phyloP scores from a whole-genome alignment of 768 basidiomycete species.

The Mrakia frigida region DNA sequence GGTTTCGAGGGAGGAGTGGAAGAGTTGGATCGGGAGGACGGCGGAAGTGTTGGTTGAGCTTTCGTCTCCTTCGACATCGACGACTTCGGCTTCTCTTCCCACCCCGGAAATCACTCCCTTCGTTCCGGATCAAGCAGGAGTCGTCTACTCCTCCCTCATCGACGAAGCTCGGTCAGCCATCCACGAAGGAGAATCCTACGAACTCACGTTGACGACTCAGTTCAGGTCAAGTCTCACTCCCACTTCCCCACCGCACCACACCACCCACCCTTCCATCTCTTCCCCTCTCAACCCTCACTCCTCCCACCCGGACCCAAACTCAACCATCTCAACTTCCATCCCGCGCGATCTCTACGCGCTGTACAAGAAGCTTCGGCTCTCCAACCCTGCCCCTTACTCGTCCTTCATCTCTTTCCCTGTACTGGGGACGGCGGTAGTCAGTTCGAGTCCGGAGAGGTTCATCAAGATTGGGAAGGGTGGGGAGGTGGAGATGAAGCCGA shows the following conservation, averaged over 20 bases:
- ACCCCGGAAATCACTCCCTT: constrained; percentile 8
- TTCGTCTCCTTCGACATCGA: background rate
- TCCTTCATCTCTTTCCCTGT: constrained; percentile 53
- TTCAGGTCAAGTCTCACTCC: constrained; percentile 41
- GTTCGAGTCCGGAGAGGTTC: constrained; percentile 89
- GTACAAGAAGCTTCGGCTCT: constrained; percentile 51
- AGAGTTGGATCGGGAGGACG: background rate
- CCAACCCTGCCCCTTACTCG: constrained; percentile 85
- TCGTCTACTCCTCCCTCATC: constrained; percentile 63
- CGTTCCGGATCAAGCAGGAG: constrained; percentile 18
- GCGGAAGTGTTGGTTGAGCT: background rate
- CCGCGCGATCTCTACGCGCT: constrained; percentile 1
- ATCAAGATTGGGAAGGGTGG: constrained; percentile 65
- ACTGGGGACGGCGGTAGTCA: constrained; percentile 55
- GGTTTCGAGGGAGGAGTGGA: constrained; percentile 6
- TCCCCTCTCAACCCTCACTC: background rate
- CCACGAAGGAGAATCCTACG: constrained; percentile 82
- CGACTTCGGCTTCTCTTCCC: background rate
- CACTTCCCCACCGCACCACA: constrained; percentile 19
- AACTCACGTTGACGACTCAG: constrained; percentile 71
- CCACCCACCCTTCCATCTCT: background rate
- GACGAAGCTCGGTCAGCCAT: constrained; percentile 65
- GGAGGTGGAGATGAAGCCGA: constrained; percentile 78
- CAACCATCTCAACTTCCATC: constrained; percentile 20
- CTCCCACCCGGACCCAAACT: background rate